A percentile compares a stretch with the other conserved stretches of the same genome.
phyloP scores from a whole-genome alignment of 345 rosid genomes.

The Cardamine resedifolia region DNA sequence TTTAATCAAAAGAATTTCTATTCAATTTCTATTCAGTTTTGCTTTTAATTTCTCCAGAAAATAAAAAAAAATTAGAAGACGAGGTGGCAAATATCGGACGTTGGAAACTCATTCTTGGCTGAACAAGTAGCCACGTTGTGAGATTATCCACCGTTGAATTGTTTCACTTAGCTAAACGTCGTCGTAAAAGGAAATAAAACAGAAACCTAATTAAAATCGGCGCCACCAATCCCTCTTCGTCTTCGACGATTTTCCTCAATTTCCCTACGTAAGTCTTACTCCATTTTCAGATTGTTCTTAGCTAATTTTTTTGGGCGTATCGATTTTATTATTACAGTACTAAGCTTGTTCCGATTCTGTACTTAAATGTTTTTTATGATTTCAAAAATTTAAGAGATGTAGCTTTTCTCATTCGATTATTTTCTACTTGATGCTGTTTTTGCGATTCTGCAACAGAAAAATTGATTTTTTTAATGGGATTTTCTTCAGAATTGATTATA shows the following conservation, averaged over 20 bases:
- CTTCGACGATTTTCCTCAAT: slow-evolving; percentile 14
- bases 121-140: slow-evolving; percentile 29
- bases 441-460: neutral
- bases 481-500: neutral
- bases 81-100: slow-evolving; percentile 33
- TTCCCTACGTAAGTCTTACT: slow-evolving; percentile 21
- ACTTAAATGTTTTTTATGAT: too few relatives aligned
- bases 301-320: neutral
- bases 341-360: too few relatives aligned
- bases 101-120: too few relatives aligned
- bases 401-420: too few relatives aligned
- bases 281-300: neutral
- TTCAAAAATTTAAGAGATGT: too few relatives aligned
- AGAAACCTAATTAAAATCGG: neutral
- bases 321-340: neutral
- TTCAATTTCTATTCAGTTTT: too few relatives aligned
- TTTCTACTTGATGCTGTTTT: neutral
- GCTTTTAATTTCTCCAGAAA: neutral
- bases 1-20: too few relatives aligned
- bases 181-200: neutral
- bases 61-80: neutral
- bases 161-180: neutral
- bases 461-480: neutral
- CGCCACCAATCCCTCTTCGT: neutral
- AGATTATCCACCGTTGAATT: slow-evolving; percentile 26